Evolutionary conservation across 2,329 filamentous ascomycete genomes (phyloP).

Genomic region (Teratosphaeria epicoccoides): DNA sequence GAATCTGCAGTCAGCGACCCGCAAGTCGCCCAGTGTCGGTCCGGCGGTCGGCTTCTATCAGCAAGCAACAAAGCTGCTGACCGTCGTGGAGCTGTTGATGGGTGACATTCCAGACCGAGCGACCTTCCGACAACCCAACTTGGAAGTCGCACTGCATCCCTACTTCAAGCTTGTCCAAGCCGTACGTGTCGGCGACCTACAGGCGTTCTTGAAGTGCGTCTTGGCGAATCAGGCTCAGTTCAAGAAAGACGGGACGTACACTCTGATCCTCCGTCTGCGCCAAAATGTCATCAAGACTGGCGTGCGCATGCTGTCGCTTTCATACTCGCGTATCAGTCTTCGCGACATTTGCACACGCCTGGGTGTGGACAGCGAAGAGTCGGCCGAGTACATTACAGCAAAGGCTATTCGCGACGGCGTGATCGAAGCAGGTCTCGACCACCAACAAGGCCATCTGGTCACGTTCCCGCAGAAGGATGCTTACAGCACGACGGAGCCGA

Average conservation of each 20-base stretch:
- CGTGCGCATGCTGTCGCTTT: slow-evolving; percentile 97
- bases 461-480: slow-evolving; percentile 94
- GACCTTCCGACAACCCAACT: slow-evolving; percentile 77
- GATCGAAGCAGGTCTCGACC: slow-evolving; percentile 79
- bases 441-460: slow-evolving; percentile 96
- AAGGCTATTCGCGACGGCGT: slow-evolving; percentile 97
- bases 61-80: slow-evolving; percentile 87
- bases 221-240: slow-evolving; percentile 73
- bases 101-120: slow-evolving; percentile 94
- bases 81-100: slow-evolving; percentile 95
- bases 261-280: slow-evolving; percentile 81
- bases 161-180: slow-evolving; percentile 93
- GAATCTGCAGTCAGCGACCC: slow-evolving; percentile 82
- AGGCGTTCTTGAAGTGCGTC: slow-evolving; percentile 83
- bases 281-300: slow-evolving; percentile 99
- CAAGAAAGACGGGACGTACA: slow-evolving; percentile 89
- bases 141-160: slow-evolving; percentile 79
- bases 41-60: slow-evolving; percentile 92
- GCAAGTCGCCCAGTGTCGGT: slow-evolving; percentile 83
- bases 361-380: slow-evolving; percentile 89
- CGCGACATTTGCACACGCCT: slow-evolving; percentile 95
- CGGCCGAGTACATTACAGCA: slow-evolving; percentile 96
- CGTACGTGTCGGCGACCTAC: slow-evolving; percentile 89
- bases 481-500: slow-evolving; percentile 89
- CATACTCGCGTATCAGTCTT: slow-evolving; percentile 92